Percentiles rank a stretch among this genome's conserved stretches.
Evolutionary conservation across 164 flowering plant genomes (phyloP).

Genomic region (Vitis rupestris): DNA sequence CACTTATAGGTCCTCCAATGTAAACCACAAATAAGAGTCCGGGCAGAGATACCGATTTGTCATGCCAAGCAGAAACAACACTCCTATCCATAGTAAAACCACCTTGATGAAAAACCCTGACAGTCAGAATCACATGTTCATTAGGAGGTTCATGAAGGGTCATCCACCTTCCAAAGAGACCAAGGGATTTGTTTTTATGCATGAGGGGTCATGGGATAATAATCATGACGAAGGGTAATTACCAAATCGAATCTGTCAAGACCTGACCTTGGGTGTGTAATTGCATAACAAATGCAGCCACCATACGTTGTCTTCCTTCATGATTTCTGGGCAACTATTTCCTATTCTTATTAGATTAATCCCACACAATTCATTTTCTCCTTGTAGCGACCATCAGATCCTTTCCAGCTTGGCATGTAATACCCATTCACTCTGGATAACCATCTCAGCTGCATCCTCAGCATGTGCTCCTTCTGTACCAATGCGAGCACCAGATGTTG

Average conservation of each 20-base stretch:
- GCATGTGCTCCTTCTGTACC: too few species aligned
- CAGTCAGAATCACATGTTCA: constrained; percentile 75
- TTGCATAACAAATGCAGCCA: too few species aligned
- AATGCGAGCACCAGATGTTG: too few species aligned
- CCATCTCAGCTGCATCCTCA: too few species aligned
- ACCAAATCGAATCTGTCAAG: constrained; percentile 82
- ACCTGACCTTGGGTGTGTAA: constrained; percentile 63
- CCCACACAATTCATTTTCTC: too few species aligned
- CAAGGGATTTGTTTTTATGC: constrained; percentile 71
- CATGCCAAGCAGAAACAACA: constrained; percentile 78
- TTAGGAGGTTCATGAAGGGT: constrained; percentile 81
- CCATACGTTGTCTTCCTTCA: too few species aligned
- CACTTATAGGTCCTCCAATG: constrained; percentile 93
- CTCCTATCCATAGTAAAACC: constrained; percentile 62
- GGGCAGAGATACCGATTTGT: constrained; percentile 65
- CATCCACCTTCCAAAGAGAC: constrained; percentile 66
- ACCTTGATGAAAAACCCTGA: constrained; percentile 82
- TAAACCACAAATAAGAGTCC: constrained; percentile 84
- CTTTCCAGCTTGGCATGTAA: too few species aligned
- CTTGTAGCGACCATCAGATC: too few species aligned
- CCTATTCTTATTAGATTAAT: too few species aligned
- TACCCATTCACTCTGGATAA: too few species aligned
- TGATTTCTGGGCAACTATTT: too few species aligned
- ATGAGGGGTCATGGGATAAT: constrained; percentile 73
- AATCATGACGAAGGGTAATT: constrained; percentile 80